These are phyloP conservation scores for Penicillium fuscoglaucum DNA, from an alignment of 2,329 filamentous ascomycete species.

Conservation along the genomic window DNA sequence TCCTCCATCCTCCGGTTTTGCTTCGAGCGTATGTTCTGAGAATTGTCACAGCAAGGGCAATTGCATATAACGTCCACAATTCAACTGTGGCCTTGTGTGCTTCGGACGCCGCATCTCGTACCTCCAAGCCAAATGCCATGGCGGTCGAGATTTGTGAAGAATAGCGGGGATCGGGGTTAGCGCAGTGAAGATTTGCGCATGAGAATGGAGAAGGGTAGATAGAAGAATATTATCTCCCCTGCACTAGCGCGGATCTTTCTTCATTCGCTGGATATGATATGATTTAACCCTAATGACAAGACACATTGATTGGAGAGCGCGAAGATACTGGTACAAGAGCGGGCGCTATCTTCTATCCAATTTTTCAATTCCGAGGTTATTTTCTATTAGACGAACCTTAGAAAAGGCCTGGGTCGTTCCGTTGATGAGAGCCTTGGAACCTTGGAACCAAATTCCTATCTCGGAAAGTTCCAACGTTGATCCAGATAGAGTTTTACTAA, in stretches of 20 bases:
- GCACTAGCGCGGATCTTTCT: too few relatives aligned
- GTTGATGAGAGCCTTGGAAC: neutral
- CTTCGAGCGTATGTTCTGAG: constrained; percentile 43
- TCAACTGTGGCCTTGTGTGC: constrained; percentile 22
- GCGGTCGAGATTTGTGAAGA: neutral
- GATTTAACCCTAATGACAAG: too few relatives aligned
- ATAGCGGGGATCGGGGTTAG: neutral
- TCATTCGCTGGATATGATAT: too few relatives aligned
- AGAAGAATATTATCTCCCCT: neutral
- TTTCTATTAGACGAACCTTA: neutral
- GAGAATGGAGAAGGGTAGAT: neutral
- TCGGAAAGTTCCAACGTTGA: too few relatives aligned
- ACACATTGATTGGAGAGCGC: too few relatives aligned
- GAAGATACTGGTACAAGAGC: too few relatives aligned
- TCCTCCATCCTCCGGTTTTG: constrained; percentile 23
- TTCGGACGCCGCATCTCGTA: constrained; percentile 18
- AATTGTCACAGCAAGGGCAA: constrained; percentile 27
- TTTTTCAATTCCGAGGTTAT: too few relatives aligned
- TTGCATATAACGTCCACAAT: constrained; percentile 29
- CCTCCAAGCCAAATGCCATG: neutral
- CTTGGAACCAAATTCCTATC: too few relatives aligned
- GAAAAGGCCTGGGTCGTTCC: neutral
- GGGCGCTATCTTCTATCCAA: too few relatives aligned
- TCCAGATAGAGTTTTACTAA: too few relatives aligned
- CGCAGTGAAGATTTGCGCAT: neutral